phyloP scores from a whole-genome alignment of 257 asterid species.

The Solanum medicagineum region DNA sequence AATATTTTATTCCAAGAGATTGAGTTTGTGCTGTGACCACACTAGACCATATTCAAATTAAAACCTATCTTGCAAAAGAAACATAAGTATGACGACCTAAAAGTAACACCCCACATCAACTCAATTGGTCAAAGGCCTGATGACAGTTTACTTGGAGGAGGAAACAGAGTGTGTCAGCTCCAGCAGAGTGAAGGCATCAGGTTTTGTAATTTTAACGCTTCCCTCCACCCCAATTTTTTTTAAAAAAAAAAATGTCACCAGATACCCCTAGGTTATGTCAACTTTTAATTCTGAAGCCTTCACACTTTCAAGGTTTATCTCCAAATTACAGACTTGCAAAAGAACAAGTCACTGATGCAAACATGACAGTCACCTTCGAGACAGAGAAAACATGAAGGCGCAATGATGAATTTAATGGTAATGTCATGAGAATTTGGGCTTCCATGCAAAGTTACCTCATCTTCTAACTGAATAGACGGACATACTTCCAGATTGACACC shows the following conservation, averaged over 20 bases:
- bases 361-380: neutral
- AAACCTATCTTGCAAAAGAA: neutral
- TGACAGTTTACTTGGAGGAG: neutral
- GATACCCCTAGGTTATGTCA: neutral
- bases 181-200: neutral
- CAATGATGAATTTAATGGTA: neutral
- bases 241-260: neutral
- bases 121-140: neutral
- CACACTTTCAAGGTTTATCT: neutral
- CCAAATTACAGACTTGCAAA: neutral
- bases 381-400: neutral
- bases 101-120: neutral
- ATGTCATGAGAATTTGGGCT: neutral
- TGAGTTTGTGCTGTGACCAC: neutral
- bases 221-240: neutral
- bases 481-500: conserved; percentile 48
- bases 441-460: conserved; percentile 35
- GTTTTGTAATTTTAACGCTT: neutral
- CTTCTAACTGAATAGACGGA: conserved; percentile 47
- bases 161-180: neutral
- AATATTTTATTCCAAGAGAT: neutral
- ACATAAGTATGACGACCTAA: neutral
- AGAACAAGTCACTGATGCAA: neutral
- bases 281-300: neutral
- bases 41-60: neutral